phyloP scores from a whole-genome alignment of 257 asterid species.

The Przewalskia tangutica region DNA sequence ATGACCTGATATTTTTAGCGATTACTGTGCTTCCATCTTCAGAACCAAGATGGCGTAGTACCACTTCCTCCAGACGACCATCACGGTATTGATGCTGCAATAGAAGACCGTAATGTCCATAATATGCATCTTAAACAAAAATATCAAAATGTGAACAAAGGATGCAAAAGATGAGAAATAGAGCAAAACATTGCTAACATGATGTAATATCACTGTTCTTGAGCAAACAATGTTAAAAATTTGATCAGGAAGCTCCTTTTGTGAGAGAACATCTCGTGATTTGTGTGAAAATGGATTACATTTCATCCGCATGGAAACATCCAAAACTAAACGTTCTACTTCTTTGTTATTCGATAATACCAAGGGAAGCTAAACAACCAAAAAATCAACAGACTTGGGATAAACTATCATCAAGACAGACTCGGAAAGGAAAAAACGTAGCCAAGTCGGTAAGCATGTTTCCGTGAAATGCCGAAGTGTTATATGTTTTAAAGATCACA shows the following conservation, averaged over 20 bases:
- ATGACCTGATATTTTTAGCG: constrained; percentile 66
- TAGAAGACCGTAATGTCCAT: constrained; percentile 5
- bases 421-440: neutral
- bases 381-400: neutral
- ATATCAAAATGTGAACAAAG: neutral
- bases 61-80: constrained; percentile 78
- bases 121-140: neutral
- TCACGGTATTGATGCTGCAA: constrained; percentile 73
- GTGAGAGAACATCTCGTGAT: neutral
- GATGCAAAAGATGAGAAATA: neutral
- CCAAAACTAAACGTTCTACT: neutral
- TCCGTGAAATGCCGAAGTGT: neutral
- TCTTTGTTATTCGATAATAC: neutral
- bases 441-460: neutral
- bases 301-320: neutral
- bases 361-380: neutral
- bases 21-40: constrained; percentile 65
- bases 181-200: neutral
- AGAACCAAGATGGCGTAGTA: constrained; percentile 59
- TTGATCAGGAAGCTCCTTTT: neutral
- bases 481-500: neutral
- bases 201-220: neutral
- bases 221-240: neutral
- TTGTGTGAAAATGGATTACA: neutral
- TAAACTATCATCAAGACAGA: neutral